Percentiles rank a stretch among this genome's conserved stretches.
phyloP scores from a whole-genome alignment of 345 rosid genomes.

The Psidium friedrichsthalianum region DNA sequence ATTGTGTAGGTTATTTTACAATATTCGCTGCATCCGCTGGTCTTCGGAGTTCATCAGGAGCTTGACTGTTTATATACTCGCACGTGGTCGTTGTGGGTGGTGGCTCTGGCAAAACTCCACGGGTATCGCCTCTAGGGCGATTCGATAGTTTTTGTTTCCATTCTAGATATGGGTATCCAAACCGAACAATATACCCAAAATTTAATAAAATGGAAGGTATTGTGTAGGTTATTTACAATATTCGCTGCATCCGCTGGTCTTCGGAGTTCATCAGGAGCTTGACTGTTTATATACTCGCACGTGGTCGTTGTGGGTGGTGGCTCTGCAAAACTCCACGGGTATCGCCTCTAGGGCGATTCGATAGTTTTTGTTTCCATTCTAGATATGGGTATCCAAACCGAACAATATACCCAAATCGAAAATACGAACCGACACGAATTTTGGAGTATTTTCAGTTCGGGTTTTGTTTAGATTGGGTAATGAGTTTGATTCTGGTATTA shows the following conservation, averaged over 20 bases:
- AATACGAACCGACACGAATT: too few relatives aligned
- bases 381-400: too few relatives aligned
- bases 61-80: background rate
- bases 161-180: background rate
- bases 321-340: background rate
- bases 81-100: background rate
- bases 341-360: background rate
- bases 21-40: background rate
- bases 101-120: background rate
- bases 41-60: background rate
- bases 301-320: background rate
- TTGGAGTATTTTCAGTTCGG: too few relatives aligned
- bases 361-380: background rate
- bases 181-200: too few relatives aligned
- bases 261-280: background rate
- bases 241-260: background rate
- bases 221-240: background rate
- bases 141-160: background rate
- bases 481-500: too few relatives aligned
- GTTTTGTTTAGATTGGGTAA: too few relatives aligned
- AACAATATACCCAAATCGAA: too few relatives aligned
- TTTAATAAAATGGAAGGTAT: background rate
- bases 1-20: background rate
- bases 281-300: background rate
- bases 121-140: background rate